phyloP scores from a whole-genome alignment of 805 yeast genomes.

The Ogataea saltuana region DNA sequence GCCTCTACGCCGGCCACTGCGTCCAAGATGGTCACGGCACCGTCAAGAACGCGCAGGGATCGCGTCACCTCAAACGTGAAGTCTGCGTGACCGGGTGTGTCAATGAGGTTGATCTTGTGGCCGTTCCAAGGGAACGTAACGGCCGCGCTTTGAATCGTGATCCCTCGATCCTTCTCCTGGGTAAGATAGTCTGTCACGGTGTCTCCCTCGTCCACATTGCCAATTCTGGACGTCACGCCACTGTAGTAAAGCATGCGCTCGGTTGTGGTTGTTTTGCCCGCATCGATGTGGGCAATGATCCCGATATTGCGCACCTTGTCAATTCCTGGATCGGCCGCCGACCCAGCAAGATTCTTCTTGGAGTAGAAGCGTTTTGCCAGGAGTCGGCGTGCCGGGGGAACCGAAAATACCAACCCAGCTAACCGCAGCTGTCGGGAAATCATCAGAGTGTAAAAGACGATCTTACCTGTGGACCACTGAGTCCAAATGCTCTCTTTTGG shows the following conservation, averaged over 20 bases:
- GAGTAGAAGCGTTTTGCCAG: no score
- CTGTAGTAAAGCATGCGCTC: constrained; percentile 92
- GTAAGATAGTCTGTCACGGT: constrained; percentile 92
- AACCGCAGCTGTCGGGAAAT: no score
- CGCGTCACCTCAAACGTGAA: constrained; percentile 93
- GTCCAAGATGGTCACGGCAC: constrained; percentile 89
- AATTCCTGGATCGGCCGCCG: no score
- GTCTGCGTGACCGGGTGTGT: constrained; percentile 98
- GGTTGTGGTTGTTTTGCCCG: constrained; percentile 97
- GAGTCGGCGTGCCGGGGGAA: no score
- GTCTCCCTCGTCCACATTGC: constrained; percentile 95
- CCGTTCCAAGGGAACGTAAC: constrained; percentile 81
- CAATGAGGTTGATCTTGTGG: constrained; percentile 80
- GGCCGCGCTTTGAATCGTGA: constrained; percentile 96
- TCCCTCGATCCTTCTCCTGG: constrained; percentile 89
- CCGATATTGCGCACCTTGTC: constrained; percentile 80
- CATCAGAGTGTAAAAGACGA: no score
- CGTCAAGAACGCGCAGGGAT: constrained; percentile 88
- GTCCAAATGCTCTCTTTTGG: no score
- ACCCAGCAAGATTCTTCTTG: no score
- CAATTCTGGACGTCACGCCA: constrained; percentile 77
- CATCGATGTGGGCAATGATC: constrained; percentile 98
- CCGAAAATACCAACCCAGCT: no score
- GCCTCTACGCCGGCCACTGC: constrained; percentile 98
- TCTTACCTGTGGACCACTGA: no score